phyloP scores from a whole-genome alignment of 768 basidiomycete species.

The Mycena vitilis region DNA sequence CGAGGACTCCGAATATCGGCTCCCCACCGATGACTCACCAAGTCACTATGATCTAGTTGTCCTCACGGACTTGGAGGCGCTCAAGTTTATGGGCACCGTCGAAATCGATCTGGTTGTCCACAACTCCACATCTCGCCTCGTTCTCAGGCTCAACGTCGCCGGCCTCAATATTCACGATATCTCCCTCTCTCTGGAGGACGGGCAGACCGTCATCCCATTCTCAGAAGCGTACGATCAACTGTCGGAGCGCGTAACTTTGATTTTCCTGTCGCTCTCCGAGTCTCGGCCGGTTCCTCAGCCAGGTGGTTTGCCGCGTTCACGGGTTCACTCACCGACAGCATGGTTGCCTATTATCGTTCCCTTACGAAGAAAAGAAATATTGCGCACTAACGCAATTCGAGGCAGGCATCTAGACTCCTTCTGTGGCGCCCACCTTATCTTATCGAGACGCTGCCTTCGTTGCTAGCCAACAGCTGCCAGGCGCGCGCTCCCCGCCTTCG shows the following conservation, averaged over 20 bases:
- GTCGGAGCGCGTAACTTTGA: constrained; percentile 22
- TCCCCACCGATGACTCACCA: constrained; percentile 61
- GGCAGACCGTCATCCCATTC: constrained; percentile 11
- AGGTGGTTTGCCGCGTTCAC: constrained; percentile 21
- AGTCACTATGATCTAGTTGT: constrained; percentile 68
- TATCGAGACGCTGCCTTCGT: constrained; percentile 3
- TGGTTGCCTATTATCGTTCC: constrained; percentile 31
- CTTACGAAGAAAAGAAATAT: constrained; percentile 30
- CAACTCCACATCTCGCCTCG: constrained; percentile 13
- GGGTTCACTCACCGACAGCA: constrained; percentile 21
- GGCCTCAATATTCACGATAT: constrained; percentile 19
- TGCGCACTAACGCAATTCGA: constrained; percentile 33
- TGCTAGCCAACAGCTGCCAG: constrained; percentile 31
- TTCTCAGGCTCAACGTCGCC: constrained; percentile 23
- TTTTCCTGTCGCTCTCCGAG: constrained; percentile 19
- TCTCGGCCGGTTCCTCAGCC: constrained; percentile 1
- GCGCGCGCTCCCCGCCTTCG: constrained; percentile 67
- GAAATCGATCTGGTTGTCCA: constrained; percentile 46
- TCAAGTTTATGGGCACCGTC: constrained; percentile 68
- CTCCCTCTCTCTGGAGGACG: constrained; percentile 16
- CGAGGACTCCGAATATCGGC: constrained; percentile 46
- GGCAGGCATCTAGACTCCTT: constrained; percentile 23
- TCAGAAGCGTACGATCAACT: constrained; percentile 22
- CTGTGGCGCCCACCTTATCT: constrained; percentile 21
- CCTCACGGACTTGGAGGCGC: constrained; percentile 69